Evolutionary conservation across 83 land plant species (phyloP).

Genomic region (Picea abies): DNA sequence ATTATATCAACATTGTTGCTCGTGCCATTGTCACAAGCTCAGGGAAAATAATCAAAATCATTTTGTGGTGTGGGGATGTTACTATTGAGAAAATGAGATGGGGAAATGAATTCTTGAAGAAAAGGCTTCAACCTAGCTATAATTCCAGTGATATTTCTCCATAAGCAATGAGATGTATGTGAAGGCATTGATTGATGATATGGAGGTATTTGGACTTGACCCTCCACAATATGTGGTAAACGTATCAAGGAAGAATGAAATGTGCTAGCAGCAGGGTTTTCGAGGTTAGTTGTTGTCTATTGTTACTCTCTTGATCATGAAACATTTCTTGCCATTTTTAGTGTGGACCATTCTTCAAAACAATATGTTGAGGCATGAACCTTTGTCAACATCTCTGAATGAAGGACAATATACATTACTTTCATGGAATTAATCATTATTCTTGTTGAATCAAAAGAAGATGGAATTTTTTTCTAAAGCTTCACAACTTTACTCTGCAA

Average conservation of each 20-base stretch:
- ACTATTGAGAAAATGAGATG: slow-evolving; percentile 68
- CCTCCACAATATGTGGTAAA: slow-evolving; percentile 33
- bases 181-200: slow-evolving; percentile 41
- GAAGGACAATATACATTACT: slow-evolving; percentile 15
- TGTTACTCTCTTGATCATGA: slow-evolving; percentile 47
- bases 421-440: slow-evolving; percentile 43
- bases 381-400: slow-evolving; percentile 36
- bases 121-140: slow-evolving; percentile 33
- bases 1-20: slow-evolving; percentile 67
- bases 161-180: slow-evolving; percentile 44
- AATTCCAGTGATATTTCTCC: slow-evolving; percentile 56
- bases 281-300: slow-evolving; percentile 33
- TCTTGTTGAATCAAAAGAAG: slow-evolving; percentile 42
- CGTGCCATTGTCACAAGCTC: slow-evolving; percentile 72
- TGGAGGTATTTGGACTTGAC: slow-evolving; percentile 40
- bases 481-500: slow-evolving; percentile 62
- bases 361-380: slow-evolving; percentile 44
- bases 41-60: slow-evolving; percentile 60
- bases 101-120: slow-evolving; percentile 67
- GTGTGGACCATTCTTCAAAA: slow-evolving; percentile 36
- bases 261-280: slow-evolving; percentile 43
- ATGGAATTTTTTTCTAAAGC: slow-evolving; percentile 45
- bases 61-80: slow-evolving; percentile 90
- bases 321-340: slow-evolving; percentile 40
- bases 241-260: slow-evolving; percentile 59